A percentile compares a stretch with the other conserved stretches of the same genome.
These are phyloP conservation scores for Spergularia bocconei DNA, from an alignment of 148 eudicot genomes.

Conservation along the genomic window DNA sequence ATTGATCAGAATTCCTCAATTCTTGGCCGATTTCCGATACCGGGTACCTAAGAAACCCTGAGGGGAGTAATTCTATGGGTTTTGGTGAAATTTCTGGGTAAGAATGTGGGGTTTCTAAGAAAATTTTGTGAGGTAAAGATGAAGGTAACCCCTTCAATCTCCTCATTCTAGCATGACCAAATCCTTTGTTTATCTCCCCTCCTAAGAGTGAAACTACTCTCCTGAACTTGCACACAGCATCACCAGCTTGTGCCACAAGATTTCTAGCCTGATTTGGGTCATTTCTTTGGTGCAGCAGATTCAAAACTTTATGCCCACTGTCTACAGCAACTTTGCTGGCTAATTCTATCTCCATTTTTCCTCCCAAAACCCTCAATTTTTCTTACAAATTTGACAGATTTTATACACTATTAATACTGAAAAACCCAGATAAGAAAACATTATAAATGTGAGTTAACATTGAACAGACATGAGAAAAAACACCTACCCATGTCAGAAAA, in stretches of 20 bases:
- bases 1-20: conserved; percentile 16
- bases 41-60: conserved; percentile 23
- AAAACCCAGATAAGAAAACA: conserved; percentile 25
- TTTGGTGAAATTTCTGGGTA: conserved; percentile 21
- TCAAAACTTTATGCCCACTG: conserved; percentile 39
- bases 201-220: conserved; percentile 43
- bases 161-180: conserved; percentile 46
- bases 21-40: conserved; percentile 26
- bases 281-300: conserved; percentile 32
- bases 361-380: not conserved
- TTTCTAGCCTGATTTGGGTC: conserved; percentile 27
- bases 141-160: conserved; percentile 25
- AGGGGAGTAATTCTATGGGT: conserved; percentile 21
- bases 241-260: conserved; percentile 35
- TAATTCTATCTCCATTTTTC: conserved; percentile 42
- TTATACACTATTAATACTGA: not conserved
- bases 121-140: conserved; percentile 26
- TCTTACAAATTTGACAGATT: not conserved
- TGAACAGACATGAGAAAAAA: not conserved
- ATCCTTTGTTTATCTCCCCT: conserved; percentile 10
- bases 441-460: not conserved
- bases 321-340: conserved; percentile 53
- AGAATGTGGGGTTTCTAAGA: conserved; percentile 9
- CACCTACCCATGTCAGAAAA: conserved; percentile 20
- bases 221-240: conserved; percentile 49